Evolutionary conservation across 768 basidiomycete genomes (phyloP).

Genomic region (Pholiota molesta): DNA sequence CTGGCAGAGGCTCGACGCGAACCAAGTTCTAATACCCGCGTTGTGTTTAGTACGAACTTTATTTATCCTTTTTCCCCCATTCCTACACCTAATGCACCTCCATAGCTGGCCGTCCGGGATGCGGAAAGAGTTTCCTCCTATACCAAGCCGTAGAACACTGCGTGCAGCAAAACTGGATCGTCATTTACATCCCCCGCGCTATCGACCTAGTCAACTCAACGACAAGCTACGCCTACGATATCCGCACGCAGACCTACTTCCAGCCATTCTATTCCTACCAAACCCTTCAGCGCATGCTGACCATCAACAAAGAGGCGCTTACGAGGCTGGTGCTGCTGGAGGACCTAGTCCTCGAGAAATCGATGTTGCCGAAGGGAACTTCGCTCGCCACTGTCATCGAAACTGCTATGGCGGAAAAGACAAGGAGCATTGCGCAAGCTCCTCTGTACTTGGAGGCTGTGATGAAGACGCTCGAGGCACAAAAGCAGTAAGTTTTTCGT

Average conservation of each 20-base stretch:
- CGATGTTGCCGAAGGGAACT: conserved; percentile 50
- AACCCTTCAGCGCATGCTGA: conserved; percentile 61
- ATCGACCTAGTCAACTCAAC: conserved; percentile 71
- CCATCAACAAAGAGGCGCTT: conserved; percentile 57
- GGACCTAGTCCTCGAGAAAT: conserved; percentile 49
- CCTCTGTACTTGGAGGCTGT: conserved; percentile 61
- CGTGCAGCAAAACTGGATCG: conserved; percentile 69
- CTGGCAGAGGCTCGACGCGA: conserved; percentile 53
- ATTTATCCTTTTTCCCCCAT: neutral
- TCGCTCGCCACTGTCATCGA: conserved; percentile 57
- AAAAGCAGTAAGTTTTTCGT: conserved; percentile 58
- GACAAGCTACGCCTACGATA: conserved; percentile 72
- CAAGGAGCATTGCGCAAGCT: conserved; percentile 43
- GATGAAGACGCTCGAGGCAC: conserved; percentile 62
- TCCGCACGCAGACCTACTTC: conserved; percentile 74
- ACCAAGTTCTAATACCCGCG: conserved; percentile 54
- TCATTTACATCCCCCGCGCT: conserved; percentile 80
- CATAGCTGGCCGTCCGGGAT: conserved; percentile 73
- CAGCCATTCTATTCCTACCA: conserved; percentile 70
- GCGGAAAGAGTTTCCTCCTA: conserved; percentile 80
- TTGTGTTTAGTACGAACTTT: conserved; percentile 64
- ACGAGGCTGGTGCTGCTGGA: conserved; percentile 41
- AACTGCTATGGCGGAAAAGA: conserved; percentile 50
- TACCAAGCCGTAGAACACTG: conserved; percentile 79
- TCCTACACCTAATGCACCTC: conserved; percentile 11